Base-by-base conservation (phyloP, 371 early-diverging fungal species). In the Batrachochytrium dendrobatidis region DNA sequence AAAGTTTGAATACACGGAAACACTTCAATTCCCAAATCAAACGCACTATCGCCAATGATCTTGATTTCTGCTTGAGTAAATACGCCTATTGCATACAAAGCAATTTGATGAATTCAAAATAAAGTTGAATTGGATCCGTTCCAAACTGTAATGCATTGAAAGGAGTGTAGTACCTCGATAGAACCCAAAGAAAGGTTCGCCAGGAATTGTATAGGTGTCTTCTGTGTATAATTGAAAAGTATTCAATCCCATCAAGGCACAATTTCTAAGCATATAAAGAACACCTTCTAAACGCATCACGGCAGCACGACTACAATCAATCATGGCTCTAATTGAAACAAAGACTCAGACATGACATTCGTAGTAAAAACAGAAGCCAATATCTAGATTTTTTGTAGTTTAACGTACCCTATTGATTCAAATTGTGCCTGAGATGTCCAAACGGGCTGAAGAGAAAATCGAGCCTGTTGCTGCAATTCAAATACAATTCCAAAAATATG, bases 1-100 rank as follows among this genome's bases (percentile, higher is more conserved):
- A 92, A 69, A 8, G 90, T 91, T 69, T 92, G 92, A 45, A 92
- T 92, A 66, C 92, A 91, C 4, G 92, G 86, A 22, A 92, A 83
- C 1, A 91, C 86, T 63, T 91, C 91, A 44, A 91, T 86, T n/a
- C 89, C 91, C 25, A 91, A 68, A 44, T 78, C 79, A 68, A 65
- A 76, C 0, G 90, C 91, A 60, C 88, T 88, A 59, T 88, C 83
- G 62, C 91, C 92, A 51, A 92, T 82, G 24, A 66, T 61, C 0
- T 73, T 64, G 10, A 90, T 72, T 50, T 92, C 90, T 44, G 76
- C 75, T 39, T 76, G 73, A 3, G 87, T 79, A 64, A 82, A 91
- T 24, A 79, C 79, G 33, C 88, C 84, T 72, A 33, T 12, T 12
- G 39, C n/a, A n/a, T n/a, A n/a, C 39, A 8, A 6, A n/a, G 6